These are phyloP conservation scores for Tillandsia leiboldiana DNA, from an alignment of 176 grass and related monocot species.

Conservation along the genomic window DNA sequence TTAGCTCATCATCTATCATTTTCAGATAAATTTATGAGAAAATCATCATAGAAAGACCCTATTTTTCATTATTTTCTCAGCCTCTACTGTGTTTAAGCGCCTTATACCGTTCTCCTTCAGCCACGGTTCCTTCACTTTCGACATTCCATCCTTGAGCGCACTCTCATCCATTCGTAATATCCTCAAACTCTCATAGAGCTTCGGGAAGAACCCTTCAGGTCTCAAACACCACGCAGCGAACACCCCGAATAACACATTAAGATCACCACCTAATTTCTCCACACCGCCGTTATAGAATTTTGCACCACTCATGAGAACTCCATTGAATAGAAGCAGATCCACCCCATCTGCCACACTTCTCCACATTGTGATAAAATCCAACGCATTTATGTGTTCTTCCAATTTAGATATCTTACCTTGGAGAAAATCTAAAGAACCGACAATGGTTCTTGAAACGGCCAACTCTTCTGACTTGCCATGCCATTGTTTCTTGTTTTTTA, in stretches of 20 bases:
- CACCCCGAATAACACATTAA: constrained; percentile 50
- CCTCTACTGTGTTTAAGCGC: constrained; percentile 40
- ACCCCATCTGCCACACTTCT: constrained; percentile 52
- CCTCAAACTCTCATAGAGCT: constrained; percentile 46
- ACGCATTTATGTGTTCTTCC: constrained; percentile 41
- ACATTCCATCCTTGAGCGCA: constrained; percentile 30
- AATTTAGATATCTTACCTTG: constrained; percentile 66
- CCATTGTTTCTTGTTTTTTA: constrained; percentile 89
- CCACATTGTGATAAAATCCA: constrained; percentile 70
- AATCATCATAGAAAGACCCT: constrained; percentile 38
- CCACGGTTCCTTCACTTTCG: constrained; percentile 32
- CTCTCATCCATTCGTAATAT: constrained; percentile 42
- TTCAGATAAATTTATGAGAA: constrained; percentile 5
- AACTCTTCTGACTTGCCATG: constrained; percentile 50
- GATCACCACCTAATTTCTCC: constrained; percentile 47
- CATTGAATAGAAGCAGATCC: constrained; percentile 51
- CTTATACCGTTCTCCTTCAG: constrained; percentile 48
- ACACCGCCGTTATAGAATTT: constrained; percentile 51
- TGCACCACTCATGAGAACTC: constrained; percentile 42
- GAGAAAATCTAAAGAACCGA: constrained; percentile 58
- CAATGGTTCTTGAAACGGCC: constrained; percentile 41
- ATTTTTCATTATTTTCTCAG: constrained; percentile 52
- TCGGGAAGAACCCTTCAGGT: constrained; percentile 77
- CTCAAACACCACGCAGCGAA: constrained; percentile 90
- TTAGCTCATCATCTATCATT: not conserved